Percentiles rank a stretch among this genome's conserved stretches.
Conservation (phyloP, 768 basidiomycete species). For the Pleurotus salmoneostramineus region DNA sequence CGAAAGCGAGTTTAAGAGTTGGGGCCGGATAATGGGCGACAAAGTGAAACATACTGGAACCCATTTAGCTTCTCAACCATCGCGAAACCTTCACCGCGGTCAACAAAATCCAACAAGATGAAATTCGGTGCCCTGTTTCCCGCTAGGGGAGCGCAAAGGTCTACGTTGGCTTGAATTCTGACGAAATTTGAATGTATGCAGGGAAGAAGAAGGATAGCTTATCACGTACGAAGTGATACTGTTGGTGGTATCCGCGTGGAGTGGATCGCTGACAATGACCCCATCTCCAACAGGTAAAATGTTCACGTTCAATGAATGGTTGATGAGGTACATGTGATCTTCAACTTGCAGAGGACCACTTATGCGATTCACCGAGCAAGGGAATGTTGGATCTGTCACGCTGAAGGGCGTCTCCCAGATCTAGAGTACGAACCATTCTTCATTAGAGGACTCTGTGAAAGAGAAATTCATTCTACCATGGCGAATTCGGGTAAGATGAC, state of each 20-base stretch:
- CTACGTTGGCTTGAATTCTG: conserved; percentile 34
- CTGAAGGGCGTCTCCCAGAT: conserved; percentile 41
- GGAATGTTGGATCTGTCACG: conserved; percentile 31
- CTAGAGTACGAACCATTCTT: too few species aligned
- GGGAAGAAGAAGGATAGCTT: not conserved
- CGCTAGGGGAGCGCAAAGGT: conserved; percentile 35
- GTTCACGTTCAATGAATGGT: conserved; percentile 38
- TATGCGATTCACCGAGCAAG: conserved; percentile 36
- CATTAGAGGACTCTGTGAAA: not conserved
- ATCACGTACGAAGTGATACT: conserved; percentile 20
- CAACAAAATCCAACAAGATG: conserved; percentile 44
- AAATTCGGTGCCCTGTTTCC: conserved; percentile 40
- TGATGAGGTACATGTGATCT: conserved; percentile 39
- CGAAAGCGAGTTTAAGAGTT: too few species aligned
- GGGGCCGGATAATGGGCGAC: too few species aligned
- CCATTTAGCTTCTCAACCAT: conserved; percentile 40
- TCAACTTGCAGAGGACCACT: conserved; percentile 25
- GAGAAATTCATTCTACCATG: conserved; percentile 19
- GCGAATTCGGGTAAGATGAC: conserved; percentile 37
- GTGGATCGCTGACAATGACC: conserved; percentile 24
- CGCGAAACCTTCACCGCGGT: conserved; percentile 34
- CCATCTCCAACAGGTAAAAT: conserved; percentile 20
- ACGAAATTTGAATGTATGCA: not conserved
- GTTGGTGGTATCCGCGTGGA: conserved; percentile 23
- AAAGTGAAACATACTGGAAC: conserved; percentile 7